Evolutionary conservation across 306 rosid genomes (phyloP).

Genomic region (Abrus pulchellus): DNA sequence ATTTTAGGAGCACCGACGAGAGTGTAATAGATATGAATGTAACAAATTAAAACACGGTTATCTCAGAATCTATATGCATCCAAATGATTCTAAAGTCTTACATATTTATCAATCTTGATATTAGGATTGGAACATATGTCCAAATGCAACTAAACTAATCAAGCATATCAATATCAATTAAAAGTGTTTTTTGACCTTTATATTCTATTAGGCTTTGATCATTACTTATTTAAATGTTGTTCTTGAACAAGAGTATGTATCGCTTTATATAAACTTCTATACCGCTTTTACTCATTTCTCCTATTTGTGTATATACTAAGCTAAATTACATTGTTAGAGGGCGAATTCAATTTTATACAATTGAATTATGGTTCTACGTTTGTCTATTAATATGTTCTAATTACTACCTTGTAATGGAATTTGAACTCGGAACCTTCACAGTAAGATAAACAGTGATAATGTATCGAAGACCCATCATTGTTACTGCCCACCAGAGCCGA

Average conservation of each 20-base stretch:
- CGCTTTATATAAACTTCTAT: too few relatives aligned
- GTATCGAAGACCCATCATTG: too few relatives aligned
- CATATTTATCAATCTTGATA: neutral
- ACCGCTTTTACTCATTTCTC: neutral
- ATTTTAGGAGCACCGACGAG: constrained; percentile 29
- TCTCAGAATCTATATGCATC: constrained; percentile 12
- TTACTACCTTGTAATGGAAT: too few relatives aligned
- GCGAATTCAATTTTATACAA: neutral
- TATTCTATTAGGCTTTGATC: neutral
- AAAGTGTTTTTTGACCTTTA: constrained; percentile 25
- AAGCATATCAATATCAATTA: constrained; percentile 7
- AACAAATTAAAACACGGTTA: neutral
- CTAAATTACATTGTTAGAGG: neutral
- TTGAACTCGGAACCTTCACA: too few relatives aligned
- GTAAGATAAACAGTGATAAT: too few relatives aligned
- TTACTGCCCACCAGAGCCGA: too few relatives aligned
- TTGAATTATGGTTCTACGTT: too few relatives aligned
- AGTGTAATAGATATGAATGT: neutral
- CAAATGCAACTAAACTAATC: constrained; percentile 18
- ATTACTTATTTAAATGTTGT: constrained; percentile 3
- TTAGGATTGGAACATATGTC: constrained; percentile 23
- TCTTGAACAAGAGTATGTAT: neutral
- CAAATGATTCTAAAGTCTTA: neutral
- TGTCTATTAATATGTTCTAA: too few relatives aligned
- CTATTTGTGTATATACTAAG: constrained; percentile 4